Conservation (phyloP, 2,329 filamentous ascomycete genomes). For the Zymoseptoria pseudotritici region DNA sequence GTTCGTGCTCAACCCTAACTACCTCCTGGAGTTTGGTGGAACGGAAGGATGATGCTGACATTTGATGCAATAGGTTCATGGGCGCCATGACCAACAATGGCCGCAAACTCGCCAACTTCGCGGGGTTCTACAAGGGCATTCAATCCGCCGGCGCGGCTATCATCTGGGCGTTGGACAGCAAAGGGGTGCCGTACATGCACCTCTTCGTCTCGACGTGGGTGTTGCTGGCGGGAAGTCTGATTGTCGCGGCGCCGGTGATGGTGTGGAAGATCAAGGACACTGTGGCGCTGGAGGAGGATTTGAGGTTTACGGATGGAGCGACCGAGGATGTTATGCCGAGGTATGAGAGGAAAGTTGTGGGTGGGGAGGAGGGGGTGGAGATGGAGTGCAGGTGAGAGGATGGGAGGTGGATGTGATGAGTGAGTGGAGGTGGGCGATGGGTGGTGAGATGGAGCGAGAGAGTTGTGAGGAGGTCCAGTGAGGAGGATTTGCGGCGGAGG, state of each 20-base stretch:
- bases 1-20: neutral
- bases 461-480: too few species aligned
- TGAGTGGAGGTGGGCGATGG: neutral
- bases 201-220: constrained; percentile 73
- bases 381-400: neutral
- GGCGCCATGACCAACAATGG: constrained; percentile 87
- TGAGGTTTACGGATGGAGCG: constrained; percentile 80
- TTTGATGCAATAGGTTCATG: constrained; percentile 56
- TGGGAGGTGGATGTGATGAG: neutral
- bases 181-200: constrained; percentile 57
- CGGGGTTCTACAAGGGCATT: constrained; percentile 83
- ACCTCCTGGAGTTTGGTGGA: too few species aligned
- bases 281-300: constrained; percentile 69
- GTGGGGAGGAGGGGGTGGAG: neutral
- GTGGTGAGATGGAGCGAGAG: too few species aligned
- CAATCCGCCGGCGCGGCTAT: constrained; percentile 78
- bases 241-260: constrained; percentile 74
- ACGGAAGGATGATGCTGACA: too few species aligned
- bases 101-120: constrained; percentile 84
- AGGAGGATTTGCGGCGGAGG: too few species aligned
- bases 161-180: constrained; percentile 62
- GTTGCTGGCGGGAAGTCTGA: constrained; percentile 62
- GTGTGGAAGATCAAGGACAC: constrained; percentile 72
- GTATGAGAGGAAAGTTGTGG: neutral
- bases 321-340: constrained; percentile 55